These are phyloP conservation scores for Eucalyptus curtisii DNA, from an alignment of 345 rosid genomes.

Conservation along the genomic window DNA sequence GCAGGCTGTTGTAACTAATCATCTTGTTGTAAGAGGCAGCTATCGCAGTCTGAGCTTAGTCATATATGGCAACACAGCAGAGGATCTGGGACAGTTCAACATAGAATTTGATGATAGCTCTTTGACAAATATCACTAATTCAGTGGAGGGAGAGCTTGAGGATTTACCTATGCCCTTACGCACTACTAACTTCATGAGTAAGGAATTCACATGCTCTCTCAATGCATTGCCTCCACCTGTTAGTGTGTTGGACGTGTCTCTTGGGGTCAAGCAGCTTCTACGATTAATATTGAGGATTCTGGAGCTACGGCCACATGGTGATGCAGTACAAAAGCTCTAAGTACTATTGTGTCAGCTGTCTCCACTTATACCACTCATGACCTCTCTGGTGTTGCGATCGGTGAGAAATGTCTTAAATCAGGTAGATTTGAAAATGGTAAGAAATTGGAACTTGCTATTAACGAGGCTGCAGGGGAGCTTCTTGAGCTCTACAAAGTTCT, in stretches of 20 bases:
- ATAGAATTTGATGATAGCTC: slow-evolving; percentile 89
- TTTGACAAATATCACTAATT: slow-evolving; percentile 73
- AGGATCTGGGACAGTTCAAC: slow-evolving; percentile 98
- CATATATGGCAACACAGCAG: slow-evolving; percentile 88
- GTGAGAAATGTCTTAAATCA: slow-evolving; percentile 24
- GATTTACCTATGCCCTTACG: slow-evolving; percentile 80
- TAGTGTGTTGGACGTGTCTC: slow-evolving; percentile 41
- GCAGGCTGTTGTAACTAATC: slow-evolving; percentile 98
- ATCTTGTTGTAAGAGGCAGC: slow-evolving; percentile 93
- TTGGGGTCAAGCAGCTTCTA: slow-evolving; percentile 66
- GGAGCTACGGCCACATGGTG: slow-evolving; percentile 32
- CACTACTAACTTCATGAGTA: slow-evolving; percentile 48
- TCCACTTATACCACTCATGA: slow-evolving; percentile 41
- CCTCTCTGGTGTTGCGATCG: slow-evolving; percentile 13
- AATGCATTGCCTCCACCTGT: slow-evolving; percentile 50
- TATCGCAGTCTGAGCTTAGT: slow-evolving; percentile 90
- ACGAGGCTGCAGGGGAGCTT: slow-evolving; percentile 45
- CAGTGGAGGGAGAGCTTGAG: slow-evolving; percentile 85
- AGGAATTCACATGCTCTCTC: slow-evolving; percentile 57
- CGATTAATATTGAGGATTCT: slow-evolving; percentile 49
- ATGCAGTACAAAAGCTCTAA: slow-evolving; percentile 37
- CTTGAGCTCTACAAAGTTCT: slow-evolving; percentile 31
- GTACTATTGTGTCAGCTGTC: slow-evolving; percentile 36
- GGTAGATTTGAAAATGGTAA: slow-evolving; percentile 27
- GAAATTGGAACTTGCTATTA: slow-evolving; percentile 24